Evolutionary conservation across 805 yeast genomes (phyloP), one percentile per base, ranked within the genome.

Genomic region (Clavispora phyllophila): DNA sequence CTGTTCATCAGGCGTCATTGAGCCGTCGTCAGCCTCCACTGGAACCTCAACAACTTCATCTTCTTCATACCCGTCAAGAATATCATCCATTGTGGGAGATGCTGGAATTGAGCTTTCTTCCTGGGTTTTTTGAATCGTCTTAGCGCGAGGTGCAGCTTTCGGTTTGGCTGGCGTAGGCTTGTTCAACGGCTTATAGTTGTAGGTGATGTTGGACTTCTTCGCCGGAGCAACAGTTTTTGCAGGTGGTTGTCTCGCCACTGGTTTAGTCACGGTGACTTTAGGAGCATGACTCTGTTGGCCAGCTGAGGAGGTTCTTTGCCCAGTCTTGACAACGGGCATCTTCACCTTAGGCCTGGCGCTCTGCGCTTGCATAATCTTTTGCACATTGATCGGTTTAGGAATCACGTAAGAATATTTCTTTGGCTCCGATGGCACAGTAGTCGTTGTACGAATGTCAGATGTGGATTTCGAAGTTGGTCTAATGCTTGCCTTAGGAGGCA

Each of bases 361-460:
- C 34, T 43, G 42, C 36, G 52, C 42, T 34, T 56, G 55, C 72
- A 69, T 67, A 32, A 67, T 46, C 18, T 58, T 56, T 32, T 55
- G 55, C 20, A 68, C 54, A 44, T 68, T 65, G 43, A 69, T 45
- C 1, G 73, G 73, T 44, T 64, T 60, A 3, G 75, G 73, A 47
- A 68, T 61, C 25, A 52, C 62, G 50, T 68, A 70, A 8, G 60
- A 50, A 44, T 66, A 68, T 20, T 56, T 54, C 36, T 50, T 50
- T n/a, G 50, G 37, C 18, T 42, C 40, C 3, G 36, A 10, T 8
- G 43, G 40, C 18, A 31, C 40, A 22, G 49, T 33, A 17, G 19
- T 36, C 24, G 25, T 39, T 20, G 45, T 45, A 17, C 49, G 49
- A 32, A 57, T 40, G 32, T 60, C 64, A n/a, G 65, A 38, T 3